These are phyloP conservation scores for Diplodia scrobiculata DNA, from an alignment of 2,329 filamentous ascomycete genomes.

Conservation along the genomic window DNA sequence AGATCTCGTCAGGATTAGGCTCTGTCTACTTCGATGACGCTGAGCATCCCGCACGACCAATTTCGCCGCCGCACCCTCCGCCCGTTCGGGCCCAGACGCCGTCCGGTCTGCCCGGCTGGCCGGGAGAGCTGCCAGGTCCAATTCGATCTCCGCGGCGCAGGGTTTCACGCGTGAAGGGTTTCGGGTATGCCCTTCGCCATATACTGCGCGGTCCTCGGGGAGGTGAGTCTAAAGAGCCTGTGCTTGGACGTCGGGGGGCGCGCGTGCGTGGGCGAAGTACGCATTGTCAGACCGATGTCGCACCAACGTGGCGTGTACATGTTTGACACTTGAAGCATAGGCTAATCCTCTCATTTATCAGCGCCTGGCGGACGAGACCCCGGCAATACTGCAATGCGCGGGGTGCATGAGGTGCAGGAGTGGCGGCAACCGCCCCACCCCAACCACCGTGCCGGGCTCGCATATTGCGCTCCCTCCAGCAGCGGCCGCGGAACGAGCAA, in stretches of 20 bases:
- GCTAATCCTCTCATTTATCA: slow-evolving; percentile 27
- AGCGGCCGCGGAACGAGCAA: slow-evolving; percentile 26
- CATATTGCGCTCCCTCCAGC: slow-evolving; percentile 24
- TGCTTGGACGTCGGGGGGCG: not conserved
- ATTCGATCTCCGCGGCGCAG: slow-evolving; percentile 15
- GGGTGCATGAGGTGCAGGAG: slow-evolving; percentile 6
- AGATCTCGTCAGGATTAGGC: not conserved
- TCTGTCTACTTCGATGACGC: slow-evolving; percentile 19
- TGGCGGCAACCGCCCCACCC: slow-evolving; percentile 9
- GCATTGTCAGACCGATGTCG: slow-evolving; percentile 1
- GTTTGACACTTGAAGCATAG: slow-evolving; percentile 14
- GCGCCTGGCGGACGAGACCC: slow-evolving; percentile 9
- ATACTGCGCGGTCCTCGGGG: slow-evolving; percentile 20
- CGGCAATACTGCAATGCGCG: slow-evolving; percentile 3
- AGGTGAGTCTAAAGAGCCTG: not conserved
- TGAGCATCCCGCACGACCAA: not conserved
- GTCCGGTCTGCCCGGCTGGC: slow-evolving; percentile 27
- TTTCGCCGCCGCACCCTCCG: slow-evolving; percentile 26
- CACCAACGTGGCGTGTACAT: slow-evolving; percentile 22
- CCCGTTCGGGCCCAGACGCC: slow-evolving; percentile 24
- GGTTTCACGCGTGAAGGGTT: slow-evolving; percentile 19
- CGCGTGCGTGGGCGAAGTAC: not conserved
- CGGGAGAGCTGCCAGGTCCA: slow-evolving; percentile 23
- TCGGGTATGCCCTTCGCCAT: slow-evolving; percentile 20
- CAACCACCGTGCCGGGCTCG: slow-evolving; percentile 18